phyloP scores from a whole-genome alignment of 306 rosid species.

The Corylus americana region DNA sequence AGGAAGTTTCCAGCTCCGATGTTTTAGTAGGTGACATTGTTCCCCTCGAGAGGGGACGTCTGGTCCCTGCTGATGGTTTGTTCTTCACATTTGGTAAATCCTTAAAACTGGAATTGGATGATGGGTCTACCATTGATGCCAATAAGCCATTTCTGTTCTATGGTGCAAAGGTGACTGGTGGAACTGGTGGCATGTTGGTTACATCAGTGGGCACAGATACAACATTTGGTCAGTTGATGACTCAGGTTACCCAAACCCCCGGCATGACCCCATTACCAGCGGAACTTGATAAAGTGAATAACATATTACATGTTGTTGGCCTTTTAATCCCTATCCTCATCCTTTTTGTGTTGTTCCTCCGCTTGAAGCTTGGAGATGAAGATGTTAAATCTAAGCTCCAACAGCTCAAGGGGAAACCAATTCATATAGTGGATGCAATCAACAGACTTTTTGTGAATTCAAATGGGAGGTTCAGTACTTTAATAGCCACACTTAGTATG shows the following conservation, averaged over 20 bases:
- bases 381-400: not conserved
- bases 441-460: conserved; percentile 5
- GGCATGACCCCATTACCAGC: not conserved
- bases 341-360: conserved; percentile 4
- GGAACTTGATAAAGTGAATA: conserved; percentile 17
- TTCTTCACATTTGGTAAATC: conserved; percentile 12
- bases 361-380: not conserved
- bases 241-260: not conserved
- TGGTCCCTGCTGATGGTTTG: conserved; percentile 28
- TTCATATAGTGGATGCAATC: not conserved
- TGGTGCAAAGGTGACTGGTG: conserved; percentile 28
- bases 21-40: conserved; percentile 14
- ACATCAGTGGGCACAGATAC: conserved; percentile 27
- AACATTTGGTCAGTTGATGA: conserved; percentile 5
- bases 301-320: not conserved
- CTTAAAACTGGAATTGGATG: not conserved
- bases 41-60: not conserved
- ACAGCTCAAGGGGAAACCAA: conserved; percentile 15
- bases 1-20: not conserved
- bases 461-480: conserved; percentile 4
- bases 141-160: conserved; percentile 20
- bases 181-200: conserved; percentile 27
- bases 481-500: not conserved
- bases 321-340: conserved; percentile 9
- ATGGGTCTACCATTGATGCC: not conserved